Conservation (phyloP, 139 green algal species). For the Chlorella sp. region DNA sequence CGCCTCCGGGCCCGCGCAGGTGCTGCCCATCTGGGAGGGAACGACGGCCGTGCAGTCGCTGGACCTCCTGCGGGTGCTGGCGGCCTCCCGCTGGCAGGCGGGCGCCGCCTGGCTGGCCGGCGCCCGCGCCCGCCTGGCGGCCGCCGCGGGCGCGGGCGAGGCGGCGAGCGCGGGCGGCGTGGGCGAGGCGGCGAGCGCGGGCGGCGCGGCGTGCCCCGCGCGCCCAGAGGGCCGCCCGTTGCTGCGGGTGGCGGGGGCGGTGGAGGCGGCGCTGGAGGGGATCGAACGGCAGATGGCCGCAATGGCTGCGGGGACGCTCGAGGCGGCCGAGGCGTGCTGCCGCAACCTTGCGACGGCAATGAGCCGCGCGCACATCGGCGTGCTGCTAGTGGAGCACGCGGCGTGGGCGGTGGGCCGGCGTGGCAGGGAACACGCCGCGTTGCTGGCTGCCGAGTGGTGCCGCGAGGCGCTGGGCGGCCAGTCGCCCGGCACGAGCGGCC, state of each 20-base stretch:
- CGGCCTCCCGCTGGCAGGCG: neutral
- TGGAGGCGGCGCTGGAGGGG: neutral
- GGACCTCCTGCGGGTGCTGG: conserved; percentile 30
- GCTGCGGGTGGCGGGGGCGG: neutral
- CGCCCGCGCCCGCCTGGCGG: neutral
- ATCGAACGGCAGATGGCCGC: neutral
- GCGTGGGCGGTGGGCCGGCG: no score
- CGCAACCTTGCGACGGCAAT: no score
- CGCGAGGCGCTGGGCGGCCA: neutral
- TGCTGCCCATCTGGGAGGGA: conserved; percentile 39
- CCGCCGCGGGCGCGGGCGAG: neutral
- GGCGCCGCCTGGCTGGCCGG: neutral
- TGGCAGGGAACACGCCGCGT: neutral
- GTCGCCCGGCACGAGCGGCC: neutral
- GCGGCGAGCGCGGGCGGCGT: neutral
- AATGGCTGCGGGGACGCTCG: neutral
- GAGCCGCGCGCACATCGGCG: neutral
- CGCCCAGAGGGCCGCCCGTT: neutral
- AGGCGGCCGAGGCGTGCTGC: neutral
- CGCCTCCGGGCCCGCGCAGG: neutral
- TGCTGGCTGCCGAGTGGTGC: conserved; percentile 21
- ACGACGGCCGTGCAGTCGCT: conserved; percentile 19
- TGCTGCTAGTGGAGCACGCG: conserved; percentile 15
- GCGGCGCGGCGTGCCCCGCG: neutral
- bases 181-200: neutral